phyloP scores from a whole-genome alignment of 108 stramenopile species.

The Asterionellopsis glacialis region DNA sequence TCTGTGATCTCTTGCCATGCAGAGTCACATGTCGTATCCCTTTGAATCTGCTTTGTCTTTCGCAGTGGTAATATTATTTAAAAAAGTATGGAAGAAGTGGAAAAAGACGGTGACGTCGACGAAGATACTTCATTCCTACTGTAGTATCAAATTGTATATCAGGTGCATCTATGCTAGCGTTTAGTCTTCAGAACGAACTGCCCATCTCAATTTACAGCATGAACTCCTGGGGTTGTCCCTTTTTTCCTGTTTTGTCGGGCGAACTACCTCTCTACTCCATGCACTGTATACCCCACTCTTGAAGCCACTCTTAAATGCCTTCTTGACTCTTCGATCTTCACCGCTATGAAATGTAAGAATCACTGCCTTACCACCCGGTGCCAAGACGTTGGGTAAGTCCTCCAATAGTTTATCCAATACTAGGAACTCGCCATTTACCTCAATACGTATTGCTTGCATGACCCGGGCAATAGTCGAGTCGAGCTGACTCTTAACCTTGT shows the following conservation, averaged over 20 bases:
- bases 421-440: conserved; percentile 33
- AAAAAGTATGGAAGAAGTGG: too few species aligned
- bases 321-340: conserved; percentile 39
- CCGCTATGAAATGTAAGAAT: conserved; percentile 37
- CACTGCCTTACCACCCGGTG: conserved; percentile 26
- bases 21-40: too few species aligned
- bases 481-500: conserved; percentile 1
- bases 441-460: conserved; percentile 45
- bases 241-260: conserved; percentile 12
- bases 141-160: too few species aligned
- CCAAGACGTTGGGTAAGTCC: conserved; percentile 7
- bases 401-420: conserved; percentile 18
- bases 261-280: conserved; percentile 11
- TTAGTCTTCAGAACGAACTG: too few species aligned
- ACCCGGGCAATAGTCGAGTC: conserved; percentile 13
- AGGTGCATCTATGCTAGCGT: too few species aligned
- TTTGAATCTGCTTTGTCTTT: too few species aligned
- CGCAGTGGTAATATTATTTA: too few species aligned
- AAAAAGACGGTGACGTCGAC: too few species aligned
- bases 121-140: too few species aligned
- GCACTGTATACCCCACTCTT: conserved; percentile 12
- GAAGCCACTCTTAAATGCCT: conserved; percentile 14
- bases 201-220: too few species aligned
- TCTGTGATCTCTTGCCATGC: too few species aligned
- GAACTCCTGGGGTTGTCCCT: too few species aligned